Evolutionary conservation across 2,329 filamentous ascomycete species (phyloP), one percentile per base, ranked within the genome.

Genomic region (Ophiostoma australiae): DNA sequence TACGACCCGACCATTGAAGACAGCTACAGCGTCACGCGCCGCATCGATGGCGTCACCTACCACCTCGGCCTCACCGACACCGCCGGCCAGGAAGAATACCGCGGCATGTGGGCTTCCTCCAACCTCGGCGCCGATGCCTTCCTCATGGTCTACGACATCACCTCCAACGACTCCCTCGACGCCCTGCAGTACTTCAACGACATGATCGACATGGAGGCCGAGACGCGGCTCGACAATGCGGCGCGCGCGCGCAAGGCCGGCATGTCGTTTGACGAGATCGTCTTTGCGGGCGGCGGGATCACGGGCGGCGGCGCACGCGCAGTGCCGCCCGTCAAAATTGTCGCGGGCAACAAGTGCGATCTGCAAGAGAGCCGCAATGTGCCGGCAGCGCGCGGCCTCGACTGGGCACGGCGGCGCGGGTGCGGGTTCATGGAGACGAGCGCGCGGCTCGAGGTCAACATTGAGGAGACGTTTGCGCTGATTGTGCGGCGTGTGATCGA

Each of bases 351-450:
- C 82, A 95, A 94, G 82, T 94, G 91, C 82, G 92, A 95, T 80
- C 80, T 94, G 73, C 89, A 91, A 77, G 85, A 89, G 76, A 85
- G 84, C 75, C 82, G 92, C 68, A 85, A 89, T 78, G 88, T 95
- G 10, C 82, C 86, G n/a, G 90, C 90, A 7, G 85, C 88, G 61
- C 82, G 86, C 71, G 92, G 92, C 0, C 82, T 94, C 63, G 90
- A 93, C 75, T 95, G 92, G 91, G 91, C 92, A 69, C 83, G 91
- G 73, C 83, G 82, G 72, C 84, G 86, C 70, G 88, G 88, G 63
- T 94, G 91, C 80, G 92, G 91, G 55, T 95, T 95, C 81, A 95
- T 95, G 92, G 92, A 95, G 85, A 95, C 92, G 73, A 93, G 90
- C 76, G 92, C 92, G 4, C 83, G 91, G 70, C 87, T 93, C 76